Evolutionary conservation across 2,329 filamentous ascomycete genomes (phyloP).

Genomic region (Microsporum canis): DNA sequence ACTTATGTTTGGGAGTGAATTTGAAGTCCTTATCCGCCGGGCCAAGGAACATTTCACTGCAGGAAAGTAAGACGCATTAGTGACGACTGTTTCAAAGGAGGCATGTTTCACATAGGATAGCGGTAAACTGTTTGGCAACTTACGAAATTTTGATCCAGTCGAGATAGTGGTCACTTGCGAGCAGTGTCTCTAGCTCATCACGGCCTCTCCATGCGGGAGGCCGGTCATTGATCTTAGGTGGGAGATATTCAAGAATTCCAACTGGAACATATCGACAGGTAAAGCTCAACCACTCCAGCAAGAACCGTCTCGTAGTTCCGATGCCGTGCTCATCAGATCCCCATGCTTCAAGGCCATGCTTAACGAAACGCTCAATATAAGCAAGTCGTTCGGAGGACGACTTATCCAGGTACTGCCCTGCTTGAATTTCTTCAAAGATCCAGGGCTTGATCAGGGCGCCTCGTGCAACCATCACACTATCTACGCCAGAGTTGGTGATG

Average conservation of each 20-base stretch:
- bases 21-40: constrained; percentile 81
- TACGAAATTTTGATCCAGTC: constrained; percentile 99
- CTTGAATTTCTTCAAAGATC: constrained; percentile 93
- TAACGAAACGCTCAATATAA: constrained; percentile 80
- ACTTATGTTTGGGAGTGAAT: constrained; percentile 97
- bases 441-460: constrained; percentile 95
- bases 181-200: constrained; percentile 84
- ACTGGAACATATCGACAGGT: constrained; percentile 82
- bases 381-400: constrained; percentile 72
- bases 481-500: constrained; percentile 65
- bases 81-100: not conserved
- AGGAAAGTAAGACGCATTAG: constrained; percentile 6
- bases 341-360: constrained; percentile 88
- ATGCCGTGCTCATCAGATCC: constrained; percentile 90
- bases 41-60: constrained; percentile 93
- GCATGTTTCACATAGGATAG: not conserved
- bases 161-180: constrained; percentile 81
- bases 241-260: constrained; percentile 76
- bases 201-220: constrained; percentile 74
- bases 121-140: constrained; percentile 24
- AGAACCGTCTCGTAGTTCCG: constrained; percentile 78
- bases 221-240: constrained; percentile 77
- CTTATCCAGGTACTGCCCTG: constrained; percentile 91
- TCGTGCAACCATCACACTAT: constrained; percentile 94
- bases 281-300: constrained; percentile 94